Evolutionary conservation across 306 rosid genomes (phyloP).

Genomic region (Lithocarpus polystachyus): DNA sequence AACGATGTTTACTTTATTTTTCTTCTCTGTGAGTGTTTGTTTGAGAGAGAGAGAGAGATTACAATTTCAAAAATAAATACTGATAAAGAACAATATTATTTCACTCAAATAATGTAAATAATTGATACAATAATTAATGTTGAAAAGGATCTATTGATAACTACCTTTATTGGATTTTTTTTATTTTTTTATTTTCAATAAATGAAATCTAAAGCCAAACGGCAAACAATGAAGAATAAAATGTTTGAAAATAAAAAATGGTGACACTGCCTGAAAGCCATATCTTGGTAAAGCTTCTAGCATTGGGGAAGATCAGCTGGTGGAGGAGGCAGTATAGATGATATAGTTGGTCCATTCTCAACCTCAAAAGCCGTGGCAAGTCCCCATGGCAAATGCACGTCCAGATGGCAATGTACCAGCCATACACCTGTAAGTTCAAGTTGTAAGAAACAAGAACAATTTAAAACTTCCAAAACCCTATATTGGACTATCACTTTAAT

Average conservation of each 20-base stretch:
- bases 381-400: conserved; percentile 71
- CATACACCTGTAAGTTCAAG: conserved; percentile 44
- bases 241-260: too few species aligned
- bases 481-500: too few species aligned
- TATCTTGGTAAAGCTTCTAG: conserved; percentile 7
- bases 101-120: neutral
- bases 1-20: too few species aligned
- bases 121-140: neutral
- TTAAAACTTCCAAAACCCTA: neutral
- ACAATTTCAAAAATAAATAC: too few species aligned
- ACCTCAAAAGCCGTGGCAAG: conserved; percentile 52
- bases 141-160: neutral
- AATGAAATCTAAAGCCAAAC: neutral
- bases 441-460: neutral
- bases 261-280: neutral
- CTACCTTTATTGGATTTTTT: neutral
- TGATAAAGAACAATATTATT: neutral
- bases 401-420: conserved; percentile 75
- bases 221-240: neutral
- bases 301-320: conserved; percentile 65
- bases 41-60: too few species aligned
- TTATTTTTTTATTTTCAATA: neutral
- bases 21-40: too few species aligned
- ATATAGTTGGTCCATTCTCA: conserved; percentile 35
- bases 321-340: conserved; percentile 49